phyloP scores from a whole-genome alignment of 225 moss, liverwort and hornwort genomes.

The Climacium dendroides region DNA sequence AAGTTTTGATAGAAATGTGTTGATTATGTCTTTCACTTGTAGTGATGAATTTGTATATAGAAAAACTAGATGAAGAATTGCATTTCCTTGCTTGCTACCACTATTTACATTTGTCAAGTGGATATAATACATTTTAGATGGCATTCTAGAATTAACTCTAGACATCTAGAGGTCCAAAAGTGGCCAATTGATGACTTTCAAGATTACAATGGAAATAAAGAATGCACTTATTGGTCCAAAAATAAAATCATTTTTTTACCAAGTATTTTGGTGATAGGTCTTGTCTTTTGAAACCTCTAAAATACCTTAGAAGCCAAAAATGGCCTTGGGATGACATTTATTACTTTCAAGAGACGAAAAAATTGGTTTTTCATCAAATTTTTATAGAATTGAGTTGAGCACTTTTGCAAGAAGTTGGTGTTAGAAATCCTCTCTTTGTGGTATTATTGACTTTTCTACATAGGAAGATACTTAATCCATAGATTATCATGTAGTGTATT shows the following conservation, averaged over 20 bases:
- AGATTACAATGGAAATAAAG: neutral
- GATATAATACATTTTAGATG: rapidly evolving
- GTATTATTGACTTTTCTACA: neutral
- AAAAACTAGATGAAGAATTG: neutral
- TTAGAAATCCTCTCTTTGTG: neutral
- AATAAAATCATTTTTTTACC: neutral
- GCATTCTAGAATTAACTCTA: rapidly evolving
- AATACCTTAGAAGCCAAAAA: neutral
- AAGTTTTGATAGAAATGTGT: neutral
- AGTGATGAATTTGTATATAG: neutral
- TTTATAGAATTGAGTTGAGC: neutral
- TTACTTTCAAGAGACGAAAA: neutral
- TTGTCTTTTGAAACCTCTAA: rapidly evolving
- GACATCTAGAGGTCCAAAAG: neutral
- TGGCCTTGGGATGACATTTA: rapidly evolving
- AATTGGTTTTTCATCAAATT: neutral
- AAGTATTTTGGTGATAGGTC: neutral
- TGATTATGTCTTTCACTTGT: rapidly evolving
- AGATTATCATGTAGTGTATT: neutral
- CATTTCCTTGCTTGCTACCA: neutral
- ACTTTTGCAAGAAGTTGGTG: neutral
- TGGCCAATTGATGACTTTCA: neutral
- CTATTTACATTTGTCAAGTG: neutral
- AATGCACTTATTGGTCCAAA: too few species aligned
- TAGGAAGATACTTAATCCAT: neutral